Conservation (phyloP, 176 grass and related monocot species). For the Tillandsia leiboldiana region DNA sequence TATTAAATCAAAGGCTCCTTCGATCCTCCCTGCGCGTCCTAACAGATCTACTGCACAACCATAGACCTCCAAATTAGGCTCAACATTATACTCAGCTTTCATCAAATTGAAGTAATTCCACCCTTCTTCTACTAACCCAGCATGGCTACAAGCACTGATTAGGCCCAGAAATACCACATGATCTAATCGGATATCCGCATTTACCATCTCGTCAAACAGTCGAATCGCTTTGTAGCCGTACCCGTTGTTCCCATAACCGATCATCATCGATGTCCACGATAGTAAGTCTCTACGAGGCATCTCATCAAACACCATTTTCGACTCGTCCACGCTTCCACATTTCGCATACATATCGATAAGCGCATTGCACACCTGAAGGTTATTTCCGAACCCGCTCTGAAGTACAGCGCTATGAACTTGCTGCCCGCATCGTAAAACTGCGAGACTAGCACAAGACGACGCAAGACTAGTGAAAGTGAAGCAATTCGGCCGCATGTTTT, state of each 20-base stretch:
- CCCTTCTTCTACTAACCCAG: constrained; percentile 48
- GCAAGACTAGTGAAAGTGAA: constrained; percentile 41
- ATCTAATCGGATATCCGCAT: constrained; percentile 24
- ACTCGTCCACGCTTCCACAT: constrained; percentile 32
- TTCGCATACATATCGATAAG: constrained; percentile 57
- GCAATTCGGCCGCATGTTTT: constrained; percentile 20
- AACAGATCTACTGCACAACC: constrained; percentile 44
- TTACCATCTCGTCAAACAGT: constrained; percentile 44
- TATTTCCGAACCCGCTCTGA: constrained; percentile 25
- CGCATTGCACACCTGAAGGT: constrained; percentile 38
- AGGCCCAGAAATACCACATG: constrained; percentile 38
- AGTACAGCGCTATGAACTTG: constrained; percentile 40
- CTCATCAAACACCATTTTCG: constrained; percentile 33
- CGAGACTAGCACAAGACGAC: constrained; percentile 43
- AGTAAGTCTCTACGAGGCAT: constrained; percentile 37
- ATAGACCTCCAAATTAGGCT: constrained; percentile 45
- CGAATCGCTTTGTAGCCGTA: constrained; percentile 22
- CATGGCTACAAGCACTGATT: constrained; percentile 49
- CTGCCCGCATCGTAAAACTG: constrained; percentile 31
- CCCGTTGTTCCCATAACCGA: constrained; percentile 45
- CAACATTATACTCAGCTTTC: constrained; percentile 30
- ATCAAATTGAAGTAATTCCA: constrained; percentile 47
- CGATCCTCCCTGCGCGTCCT: constrained; percentile 30
- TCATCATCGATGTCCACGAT: constrained; percentile 52
- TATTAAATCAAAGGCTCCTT: constrained; percentile 32